Evolutionary conservation across 495 filamentous ascomycete species (phyloP).

Genomic region (Lentithecium fluviatile): DNA sequence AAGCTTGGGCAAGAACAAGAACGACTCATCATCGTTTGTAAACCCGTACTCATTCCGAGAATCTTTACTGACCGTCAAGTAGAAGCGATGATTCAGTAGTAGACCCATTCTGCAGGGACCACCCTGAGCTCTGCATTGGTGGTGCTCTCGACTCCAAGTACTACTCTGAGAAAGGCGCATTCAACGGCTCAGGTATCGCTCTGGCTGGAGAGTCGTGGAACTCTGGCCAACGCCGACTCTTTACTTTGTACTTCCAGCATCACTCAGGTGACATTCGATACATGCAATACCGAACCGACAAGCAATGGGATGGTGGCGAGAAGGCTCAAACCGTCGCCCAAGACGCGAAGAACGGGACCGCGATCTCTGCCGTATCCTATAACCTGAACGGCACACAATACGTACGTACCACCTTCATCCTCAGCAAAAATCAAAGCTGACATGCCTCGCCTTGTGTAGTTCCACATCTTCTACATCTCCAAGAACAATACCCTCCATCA

Average conservation of each 20-base stretch:
- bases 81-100: background rate
- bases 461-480: conserved; percentile 43
- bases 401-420: conserved; percentile 13
- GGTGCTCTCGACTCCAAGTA: conserved; percentile 26
- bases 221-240: conserved; percentile 30
- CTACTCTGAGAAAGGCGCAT: conserved; percentile 39
- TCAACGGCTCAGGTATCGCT: conserved; percentile 45
- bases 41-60: background rate
- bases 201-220: conserved; percentile 42
- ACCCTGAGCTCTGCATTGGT: conserved; percentile 28
- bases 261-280: conserved; percentile 39
- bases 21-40: background rate
- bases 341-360: conserved; percentile 44
- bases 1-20: background rate
- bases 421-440: background rate
- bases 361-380: conserved; percentile 43
- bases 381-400: conserved; percentile 30
- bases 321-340: conserved; percentile 38
- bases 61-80: background rate
- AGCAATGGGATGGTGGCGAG: conserved; percentile 38
- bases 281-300: conserved; percentile 31
- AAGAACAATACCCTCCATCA: conserved; percentile 37
- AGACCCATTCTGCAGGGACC: conserved; percentile 4
- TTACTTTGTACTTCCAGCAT: conserved; percentile 45
- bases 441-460: conserved; percentile 1